A percentile compares a stretch with the other conserved stretches of the same genome.
phyloP scores from a whole-genome alignment of 768 basidiomycete species.

The Tulasnella sp. region DNA sequence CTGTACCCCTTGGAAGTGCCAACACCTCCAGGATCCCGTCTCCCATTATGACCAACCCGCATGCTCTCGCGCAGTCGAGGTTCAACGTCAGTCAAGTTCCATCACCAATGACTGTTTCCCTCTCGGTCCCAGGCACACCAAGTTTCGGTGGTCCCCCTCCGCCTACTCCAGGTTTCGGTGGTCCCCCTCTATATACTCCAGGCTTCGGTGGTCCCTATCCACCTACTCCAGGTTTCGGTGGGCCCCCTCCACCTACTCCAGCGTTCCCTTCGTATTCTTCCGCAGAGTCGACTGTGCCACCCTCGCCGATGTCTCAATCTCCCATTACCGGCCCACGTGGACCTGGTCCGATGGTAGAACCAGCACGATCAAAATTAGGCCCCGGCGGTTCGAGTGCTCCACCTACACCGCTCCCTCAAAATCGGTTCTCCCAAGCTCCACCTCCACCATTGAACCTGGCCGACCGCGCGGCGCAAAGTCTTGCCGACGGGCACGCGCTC shows the following conservation, averaged over 20 bases:
- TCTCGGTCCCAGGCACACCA: constrained; percentile 10
- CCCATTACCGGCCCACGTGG: constrained; percentile 36
- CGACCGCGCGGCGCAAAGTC: background rate
- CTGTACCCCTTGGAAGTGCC: constrained; percentile 1
- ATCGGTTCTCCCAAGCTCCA: background rate
- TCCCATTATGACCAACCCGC: background rate
- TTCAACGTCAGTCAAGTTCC: background rate
- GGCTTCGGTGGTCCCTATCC: too few species aligned
- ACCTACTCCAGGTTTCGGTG: constrained; percentile 1
- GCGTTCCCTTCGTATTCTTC: constrained; percentile 64
- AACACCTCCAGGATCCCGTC: background rate
- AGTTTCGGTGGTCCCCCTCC: constrained; percentile 29
- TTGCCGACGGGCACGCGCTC: constrained; percentile 29
- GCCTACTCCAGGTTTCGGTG: constrained; percentile 60
- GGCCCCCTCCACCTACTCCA: constrained; percentile 46
- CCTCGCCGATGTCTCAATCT: constrained; percentile 50
- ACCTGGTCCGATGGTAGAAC: constrained; percentile 52
- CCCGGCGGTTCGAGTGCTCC: background rate
- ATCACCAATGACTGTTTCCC: background rate
- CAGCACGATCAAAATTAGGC: constrained; percentile 47
- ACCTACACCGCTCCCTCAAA: background rate
- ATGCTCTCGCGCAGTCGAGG: background rate
- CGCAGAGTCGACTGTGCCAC: constrained; percentile 36
- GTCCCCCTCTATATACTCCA: too few species aligned
- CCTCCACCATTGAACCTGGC: background rate